Conservation (phyloP, 495 filamentous ascomycete species). For the Rhypophila decipiens region DNA sequence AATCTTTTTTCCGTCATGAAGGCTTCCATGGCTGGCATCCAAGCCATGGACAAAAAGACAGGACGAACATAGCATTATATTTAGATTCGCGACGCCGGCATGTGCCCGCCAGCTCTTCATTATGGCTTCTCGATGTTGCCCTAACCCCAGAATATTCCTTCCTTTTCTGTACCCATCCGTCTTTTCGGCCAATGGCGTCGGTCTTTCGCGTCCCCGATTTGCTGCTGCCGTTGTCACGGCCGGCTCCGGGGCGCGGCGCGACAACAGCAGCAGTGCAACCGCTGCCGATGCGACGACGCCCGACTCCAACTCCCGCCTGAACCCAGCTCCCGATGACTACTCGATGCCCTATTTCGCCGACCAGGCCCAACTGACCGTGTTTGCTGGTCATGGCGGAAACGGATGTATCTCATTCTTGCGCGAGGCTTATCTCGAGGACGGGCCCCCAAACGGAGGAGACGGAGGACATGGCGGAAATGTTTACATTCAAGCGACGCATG, state of each 20-base stretch:
- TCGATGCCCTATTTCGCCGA: slow-evolving; percentile 77
- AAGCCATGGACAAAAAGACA: not conserved
- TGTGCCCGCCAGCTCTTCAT: slow-evolving; percentile 10
- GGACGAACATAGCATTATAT: too few species aligned
- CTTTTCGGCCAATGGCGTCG: slow-evolving; percentile 27
- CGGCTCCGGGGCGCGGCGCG: slow-evolving; percentile 9
- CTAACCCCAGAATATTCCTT: slow-evolving; percentile 42
- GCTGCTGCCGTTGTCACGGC: slow-evolving; percentile 13
- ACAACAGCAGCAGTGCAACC: slow-evolving; percentile 24
- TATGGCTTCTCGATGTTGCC: slow-evolving; percentile 43
- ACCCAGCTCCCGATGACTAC: slow-evolving; percentile 77
- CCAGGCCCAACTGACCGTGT: slow-evolving; percentile 66
- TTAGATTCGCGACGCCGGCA: not conserved
- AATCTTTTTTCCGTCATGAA: slow-evolving; percentile 3
- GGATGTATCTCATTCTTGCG: slow-evolving; percentile 91
- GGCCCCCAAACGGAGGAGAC: slow-evolving; percentile 95
- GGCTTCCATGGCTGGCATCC: too few species aligned
- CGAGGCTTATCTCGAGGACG: slow-evolving; percentile 78
- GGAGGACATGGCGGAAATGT: slow-evolving; percentile 86
- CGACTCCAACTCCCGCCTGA: slow-evolving; percentile 49
- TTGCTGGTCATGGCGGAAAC: slow-evolving; percentile 75
- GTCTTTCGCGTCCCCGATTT: slow-evolving; percentile 18
- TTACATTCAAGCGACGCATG: slow-evolving; percentile 88
- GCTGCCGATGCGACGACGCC: slow-evolving; percentile 22
- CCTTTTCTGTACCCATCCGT: slow-evolving; percentile 63